Base-by-base conservation (phyloP, 163 green algal genomes). In the Chlamydomonas reinhardtii region DNA sequence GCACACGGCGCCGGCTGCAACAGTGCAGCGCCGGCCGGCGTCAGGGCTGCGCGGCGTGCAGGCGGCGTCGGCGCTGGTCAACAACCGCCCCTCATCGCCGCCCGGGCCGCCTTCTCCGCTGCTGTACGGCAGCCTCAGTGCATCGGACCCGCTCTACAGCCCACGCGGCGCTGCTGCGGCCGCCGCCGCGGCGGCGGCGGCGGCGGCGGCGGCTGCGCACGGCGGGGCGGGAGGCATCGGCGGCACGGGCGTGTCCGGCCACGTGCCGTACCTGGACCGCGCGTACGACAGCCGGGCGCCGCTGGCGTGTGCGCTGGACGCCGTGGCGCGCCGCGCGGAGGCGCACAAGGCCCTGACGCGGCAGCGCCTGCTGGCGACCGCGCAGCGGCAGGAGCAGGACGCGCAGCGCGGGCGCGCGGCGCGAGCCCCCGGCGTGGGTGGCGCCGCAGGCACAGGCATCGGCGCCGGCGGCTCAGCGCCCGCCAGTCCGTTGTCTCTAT, bases 291-390 rank as follows among this genome's bases (percentile, higher is more conserved):
- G 54, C 29, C 27, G 54, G 20, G 69, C 70, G 25, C 54, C 70
- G 17, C 34, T 86, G 54, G 80, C 80, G 4, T 76, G 69, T 29
- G 52, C 80, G 22, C 52, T 86, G n/a, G 80, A 86, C 34, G 69
- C 70, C 2, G 24, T 79, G 25, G 80, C 80, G 15, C 69, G 80
- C 11, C 68, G 80, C 15, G 80, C 80, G 19, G 80, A 86, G 54
- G 80, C 80, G 54, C 80, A 86, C 37, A 86, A 86, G 70, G 80
- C 80, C 12, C 80, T 86, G 14, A 86, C 80, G 15, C 69, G 70
- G 54, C 80, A 86, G 80, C 54, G 56, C 12, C n/a, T 86, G 24
- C 27, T 79, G 80, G 39, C 25, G 16, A 29, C 17, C 12, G 56
- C 54, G 74, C 74, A 80, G 43, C n/a, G 43, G 54, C 73, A 78